Conservation (phyloP, 257 asterid genomes). For the Lavandula angustifolia region DNA sequence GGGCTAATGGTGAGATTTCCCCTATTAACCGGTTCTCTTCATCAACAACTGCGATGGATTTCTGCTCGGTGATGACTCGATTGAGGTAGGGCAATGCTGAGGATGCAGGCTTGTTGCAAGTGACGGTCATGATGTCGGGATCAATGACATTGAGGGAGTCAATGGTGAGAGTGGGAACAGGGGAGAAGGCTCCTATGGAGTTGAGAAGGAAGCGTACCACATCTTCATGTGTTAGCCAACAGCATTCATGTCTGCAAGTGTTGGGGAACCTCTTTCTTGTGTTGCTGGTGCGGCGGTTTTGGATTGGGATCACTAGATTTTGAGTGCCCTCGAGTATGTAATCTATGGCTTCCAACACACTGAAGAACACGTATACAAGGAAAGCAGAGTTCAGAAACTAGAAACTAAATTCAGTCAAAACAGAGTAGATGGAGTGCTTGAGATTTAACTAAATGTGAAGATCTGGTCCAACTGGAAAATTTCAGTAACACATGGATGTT, state of each 20-base stretch:
- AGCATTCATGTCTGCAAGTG: slow-evolving; percentile 46
- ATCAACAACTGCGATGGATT: slow-evolving; percentile 69
- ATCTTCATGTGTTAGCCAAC: slow-evolving; percentile 87
- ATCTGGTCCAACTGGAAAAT: neutral
- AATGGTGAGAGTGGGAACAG: slow-evolving; percentile 52
- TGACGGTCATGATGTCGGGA: slow-evolving; percentile 51
- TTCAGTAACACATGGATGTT: neutral
- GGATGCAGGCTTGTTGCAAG: slow-evolving; percentile 55
- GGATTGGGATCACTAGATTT: slow-evolving; percentile 73
- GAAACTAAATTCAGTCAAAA: neutral
- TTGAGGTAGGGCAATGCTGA: slow-evolving; percentile 48
- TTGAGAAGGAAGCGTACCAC: slow-evolving; percentile 74
- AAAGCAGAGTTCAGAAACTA: neutral
- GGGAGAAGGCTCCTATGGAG: slow-evolving; percentile 72
- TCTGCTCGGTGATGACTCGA: slow-evolving; percentile 52
- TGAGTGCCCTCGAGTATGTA: slow-evolving; percentile 75
- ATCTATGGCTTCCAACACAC: slow-evolving; percentile 77
- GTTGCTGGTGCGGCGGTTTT: slow-evolving; percentile 37
- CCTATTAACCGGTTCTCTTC: slow-evolving; percentile 59
- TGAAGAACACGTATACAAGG: slow-evolving; percentile 27
- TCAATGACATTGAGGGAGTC: slow-evolving; percentile 61
- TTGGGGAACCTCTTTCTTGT: slow-evolving; percentile 49
- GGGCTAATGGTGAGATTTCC: slow-evolving; percentile 70
- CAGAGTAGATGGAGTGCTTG: neutral
- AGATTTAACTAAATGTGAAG: neutral